Percentiles rank a stretch among this genome's conserved stretches.
Evolutionary conservation across 148 eudicot species (phyloP).

Genomic region (Vaccinium corymbosum): DNA sequence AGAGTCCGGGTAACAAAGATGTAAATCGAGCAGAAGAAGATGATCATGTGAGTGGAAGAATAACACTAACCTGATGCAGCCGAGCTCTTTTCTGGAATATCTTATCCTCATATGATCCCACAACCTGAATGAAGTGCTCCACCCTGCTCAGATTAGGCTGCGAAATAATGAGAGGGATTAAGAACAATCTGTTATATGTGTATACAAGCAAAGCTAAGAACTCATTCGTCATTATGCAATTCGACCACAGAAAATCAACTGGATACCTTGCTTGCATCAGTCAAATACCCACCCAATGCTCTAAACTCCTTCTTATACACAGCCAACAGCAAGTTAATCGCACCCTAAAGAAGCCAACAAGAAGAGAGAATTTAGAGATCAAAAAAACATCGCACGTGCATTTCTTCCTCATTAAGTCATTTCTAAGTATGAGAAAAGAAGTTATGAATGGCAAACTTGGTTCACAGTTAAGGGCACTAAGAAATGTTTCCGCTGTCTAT

Average conservation of each 20-base stretch:
- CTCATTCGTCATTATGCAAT: not conserved
- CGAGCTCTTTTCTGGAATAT: conserved; percentile 88
- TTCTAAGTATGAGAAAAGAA: conserved; percentile 8
- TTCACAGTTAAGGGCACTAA: not conserved
- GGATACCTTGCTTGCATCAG: conserved; percentile 5
- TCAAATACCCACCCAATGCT: conserved; percentile 9
- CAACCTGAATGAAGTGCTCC: conserved; percentile 85
- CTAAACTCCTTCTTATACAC: conserved; percentile 8
- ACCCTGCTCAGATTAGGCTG: conserved; percentile 82
- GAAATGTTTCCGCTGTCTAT: not conserved
- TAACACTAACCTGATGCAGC: conserved; percentile 62
- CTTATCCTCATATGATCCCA: conserved; percentile 87
- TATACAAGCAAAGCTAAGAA: not conserved
- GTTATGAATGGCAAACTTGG: not conserved
- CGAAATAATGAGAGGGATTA: conserved; percentile 7
- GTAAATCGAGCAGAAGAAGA: not conserved
- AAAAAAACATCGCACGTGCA: not conserved
- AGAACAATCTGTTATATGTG: not conserved
- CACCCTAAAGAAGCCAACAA: conserved; percentile 6
- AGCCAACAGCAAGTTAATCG: conserved; percentile 13
- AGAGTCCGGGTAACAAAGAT: not conserved
- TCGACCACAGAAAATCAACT: not conserved
- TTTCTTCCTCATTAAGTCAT: not conserved
- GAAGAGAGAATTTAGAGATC: not conserved
- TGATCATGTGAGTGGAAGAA: not conserved